phyloP scores from a whole-genome alignment of 768 basidiomycete genomes.

The Galerina marginata region DNA sequence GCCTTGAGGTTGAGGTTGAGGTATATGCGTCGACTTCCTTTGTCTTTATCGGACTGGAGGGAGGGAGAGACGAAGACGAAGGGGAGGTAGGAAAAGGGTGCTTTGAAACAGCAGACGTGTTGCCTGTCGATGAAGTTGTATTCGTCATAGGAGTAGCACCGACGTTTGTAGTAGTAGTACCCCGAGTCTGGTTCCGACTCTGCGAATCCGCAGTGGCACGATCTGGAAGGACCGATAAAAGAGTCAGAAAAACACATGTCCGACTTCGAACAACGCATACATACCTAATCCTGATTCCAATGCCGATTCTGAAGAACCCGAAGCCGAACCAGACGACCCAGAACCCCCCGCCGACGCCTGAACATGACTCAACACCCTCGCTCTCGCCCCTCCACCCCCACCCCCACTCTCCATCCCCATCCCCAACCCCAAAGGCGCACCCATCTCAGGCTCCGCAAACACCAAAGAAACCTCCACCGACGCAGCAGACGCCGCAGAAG shows the following conservation, averaged over 20 bases:
- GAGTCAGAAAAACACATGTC: background rate
- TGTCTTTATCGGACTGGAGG: too few relatives aligned
- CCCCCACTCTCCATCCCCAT: background rate
- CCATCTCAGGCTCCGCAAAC: conserved; percentile 17
- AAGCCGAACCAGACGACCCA: background rate
- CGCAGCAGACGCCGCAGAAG: background rate
- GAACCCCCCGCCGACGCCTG: background rate
- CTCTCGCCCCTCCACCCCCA: background rate
- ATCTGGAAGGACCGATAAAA: too few relatives aligned
- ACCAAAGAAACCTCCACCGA: conserved; percentile 10
- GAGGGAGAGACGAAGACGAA: too few relatives aligned
- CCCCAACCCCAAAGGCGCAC: background rate
- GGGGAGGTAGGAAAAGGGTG: too few relatives aligned
- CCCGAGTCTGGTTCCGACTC: too few relatives aligned
- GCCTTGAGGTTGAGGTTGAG: too few relatives aligned
- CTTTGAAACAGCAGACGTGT: too few relatives aligned
- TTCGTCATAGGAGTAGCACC: too few relatives aligned
- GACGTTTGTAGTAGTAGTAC: too few relatives aligned
- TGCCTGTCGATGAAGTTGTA: too few relatives aligned
- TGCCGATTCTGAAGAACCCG: background rate
- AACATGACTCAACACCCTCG: background rate
- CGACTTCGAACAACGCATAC: background rate
- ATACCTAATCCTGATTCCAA: background rate
- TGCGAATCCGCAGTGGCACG: too few relatives aligned
- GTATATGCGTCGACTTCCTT: too few relatives aligned